Base-by-base conservation (phyloP, 169 alveolate genomes). In the Plasmodium malariae region DNA sequence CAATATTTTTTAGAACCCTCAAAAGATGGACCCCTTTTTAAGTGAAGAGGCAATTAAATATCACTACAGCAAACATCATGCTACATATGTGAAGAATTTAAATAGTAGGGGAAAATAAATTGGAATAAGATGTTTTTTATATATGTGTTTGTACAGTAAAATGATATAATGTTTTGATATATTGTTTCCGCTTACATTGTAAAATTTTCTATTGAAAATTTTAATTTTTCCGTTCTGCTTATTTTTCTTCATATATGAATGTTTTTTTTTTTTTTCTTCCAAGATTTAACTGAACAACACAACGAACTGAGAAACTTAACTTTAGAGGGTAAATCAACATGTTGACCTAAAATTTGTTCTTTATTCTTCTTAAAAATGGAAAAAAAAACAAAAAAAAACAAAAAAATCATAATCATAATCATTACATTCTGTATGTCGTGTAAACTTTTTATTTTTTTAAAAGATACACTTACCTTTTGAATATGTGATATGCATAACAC, bases 61-160 rank as follows among this genome's bases (percentile, higher is more conserved):
- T 86, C 99, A 97, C 74, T 96, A 97, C 92, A 95, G 95, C 28
- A 96, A 95, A 67, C 99, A 97, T 73, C 99, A 97, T 89, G 96
- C 96, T 67, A 95, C 97, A 3, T 97, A 97, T 74, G 98, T 96
- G 14, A 93, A 91, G 28, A 97, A 96, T 19, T 91, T 94, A 63
- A 97, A 97, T 62, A 86, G 95, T 93, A 74, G 2, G 43, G 17
- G 43, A 26, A 24, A 43, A 43, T 11, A 62, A 0, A 28, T 14
- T 28, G 6, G 37, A 67, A 67, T 14, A 21, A 24, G 57, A 5
- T 21, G 17, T 14, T n/a, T n/a, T n/a, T n/a, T n/a, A n/a, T n/a
- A n/a, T n/a, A n/a, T n/a, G n/a, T n/a, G n/a, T n/a, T n/a, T n/a
- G n/a, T n/a, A n/a, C n/a, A n/a, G n/a, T n/a, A n/a, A n/a, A n/a